A percentile compares a stretch with the other conserved stretches of the same genome.
phyloP scores from a whole-genome alignment of 78 protist genomes.

The Dictyostelium capitatum region DNA sequence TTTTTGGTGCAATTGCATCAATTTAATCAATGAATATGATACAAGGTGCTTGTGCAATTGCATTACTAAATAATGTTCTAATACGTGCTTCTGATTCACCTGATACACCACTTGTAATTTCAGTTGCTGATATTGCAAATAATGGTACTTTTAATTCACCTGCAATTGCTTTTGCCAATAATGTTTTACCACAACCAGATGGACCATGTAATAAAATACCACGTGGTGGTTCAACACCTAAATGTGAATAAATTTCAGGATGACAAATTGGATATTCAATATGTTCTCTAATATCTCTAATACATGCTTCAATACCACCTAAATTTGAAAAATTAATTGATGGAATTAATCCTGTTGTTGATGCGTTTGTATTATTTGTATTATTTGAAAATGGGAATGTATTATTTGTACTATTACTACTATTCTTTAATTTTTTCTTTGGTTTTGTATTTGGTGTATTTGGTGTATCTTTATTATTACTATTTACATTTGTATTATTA shows the following conservation, averaged over 20 bases:
- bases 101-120: constrained; percentile 95
- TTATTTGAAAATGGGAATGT: not conserved
- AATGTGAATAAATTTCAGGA: constrained; percentile 92
- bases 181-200: constrained; percentile 98
- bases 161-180: constrained; percentile 95
- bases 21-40: constrained; percentile 98
- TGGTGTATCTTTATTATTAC: not conserved
- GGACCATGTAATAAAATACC: constrained; percentile 98
- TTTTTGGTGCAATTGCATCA: constrained; percentile 97
- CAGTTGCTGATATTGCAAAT: constrained; percentile 93
- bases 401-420: not conserved
- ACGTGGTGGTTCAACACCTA: constrained; percentile 94
- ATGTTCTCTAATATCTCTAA: constrained; percentile 91
- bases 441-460: constrained; percentile 39
- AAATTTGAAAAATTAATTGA: constrained; percentile 77
- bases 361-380: not conserved
- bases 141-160: constrained; percentile 86
- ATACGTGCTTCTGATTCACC: constrained; percentile 97
- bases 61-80: constrained; percentile 86
- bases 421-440: constrained; percentile 16
- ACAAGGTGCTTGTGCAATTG: constrained; percentile 91
- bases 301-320: constrained; percentile 89
- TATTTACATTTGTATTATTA: not conserved
- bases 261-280: constrained; percentile 93
- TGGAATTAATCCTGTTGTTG: constrained; percentile 51